phyloP scores from a whole-genome alignment of 2,329 filamentous ascomycete genomes.

The Aspergillus ruber region DNA sequence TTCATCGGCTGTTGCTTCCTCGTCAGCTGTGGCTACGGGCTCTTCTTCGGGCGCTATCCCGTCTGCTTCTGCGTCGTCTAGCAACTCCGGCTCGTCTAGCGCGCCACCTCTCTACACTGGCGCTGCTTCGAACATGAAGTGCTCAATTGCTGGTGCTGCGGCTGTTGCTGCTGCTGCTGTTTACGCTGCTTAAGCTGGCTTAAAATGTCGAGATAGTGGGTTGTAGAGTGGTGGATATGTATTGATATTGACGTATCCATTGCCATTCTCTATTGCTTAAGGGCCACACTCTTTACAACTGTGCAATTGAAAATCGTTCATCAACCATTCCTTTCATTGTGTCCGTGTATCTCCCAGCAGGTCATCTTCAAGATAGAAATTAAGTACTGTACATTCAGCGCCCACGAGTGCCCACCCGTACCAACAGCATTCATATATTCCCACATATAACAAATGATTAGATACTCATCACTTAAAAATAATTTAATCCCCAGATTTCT shows the following conservation, averaged over 20 bases:
- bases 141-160: conserved; percentile 20
- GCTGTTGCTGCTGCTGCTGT: conserved; percentile 19
- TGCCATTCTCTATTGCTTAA: no score
- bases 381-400: no score
- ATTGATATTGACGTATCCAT: background rate
- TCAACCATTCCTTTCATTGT: no score
- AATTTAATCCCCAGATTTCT: no score
- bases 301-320: no score
- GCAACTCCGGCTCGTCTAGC: conserved; percentile 9
- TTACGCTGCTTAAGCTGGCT: background rate
- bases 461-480: no score
- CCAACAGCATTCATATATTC: no score
- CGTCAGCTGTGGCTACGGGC: background rate
- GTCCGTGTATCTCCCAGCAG: no score
- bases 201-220: background rate
- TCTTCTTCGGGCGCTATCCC: conserved; percentile 7
- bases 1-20: background rate
- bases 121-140: conserved; percentile 20
- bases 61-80: conserved; percentile 7
- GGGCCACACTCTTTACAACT: no score
- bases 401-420: no score
- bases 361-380: no score
- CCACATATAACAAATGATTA: no score
- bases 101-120: conserved; percentile 16
- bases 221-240: background rate